These are phyloP conservation scores for Komagataella ulmi DNA, from an alignment of 805 yeast species.

Conservation along the genomic window DNA sequence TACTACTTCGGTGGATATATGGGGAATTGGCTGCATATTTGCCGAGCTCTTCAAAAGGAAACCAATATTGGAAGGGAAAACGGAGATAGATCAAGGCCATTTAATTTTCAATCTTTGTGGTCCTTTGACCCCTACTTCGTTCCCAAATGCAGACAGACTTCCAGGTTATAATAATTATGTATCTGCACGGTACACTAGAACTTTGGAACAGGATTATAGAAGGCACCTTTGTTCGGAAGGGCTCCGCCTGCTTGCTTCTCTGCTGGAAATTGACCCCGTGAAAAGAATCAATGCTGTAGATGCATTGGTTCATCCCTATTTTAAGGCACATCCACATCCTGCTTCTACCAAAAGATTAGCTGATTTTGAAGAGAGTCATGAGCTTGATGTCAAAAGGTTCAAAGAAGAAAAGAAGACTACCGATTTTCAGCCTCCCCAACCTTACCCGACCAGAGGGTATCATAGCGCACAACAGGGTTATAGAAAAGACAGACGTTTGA, in stretches of 20 bases:
- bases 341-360: conserved; percentile 40
- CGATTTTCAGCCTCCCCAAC: neutral
- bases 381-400: conserved; percentile 58
- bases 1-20: conserved; percentile 91
- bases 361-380: conserved; percentile 77
- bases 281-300: conserved; percentile 67
- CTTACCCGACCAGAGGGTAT: neutral
- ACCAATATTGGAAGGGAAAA: conserved; percentile 76
- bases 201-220: conserved; percentile 35
- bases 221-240: conserved; percentile 30
- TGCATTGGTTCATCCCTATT: conserved; percentile 62
- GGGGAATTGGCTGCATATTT: conserved; percentile 96
- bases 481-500: neutral
- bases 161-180: conserved; percentile 37
- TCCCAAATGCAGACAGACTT: conserved; percentile 48
- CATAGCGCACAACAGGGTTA: neutral
- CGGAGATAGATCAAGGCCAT: conserved; percentile 83
- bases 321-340: conserved; percentile 55
- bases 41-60: conserved; percentile 75
- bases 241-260: conserved; percentile 40
- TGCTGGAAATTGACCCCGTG: conserved; percentile 59
- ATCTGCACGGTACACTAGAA: conserved; percentile 18
- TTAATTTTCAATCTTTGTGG: conserved; percentile 75
- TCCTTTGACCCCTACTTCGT: conserved; percentile 45
- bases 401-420: conserved; percentile 20